These are phyloP conservation scores for Chytriomyces sp. DNA, from an alignment of 192 early-diverging fungal species.

Conservation along the genomic window DNA sequence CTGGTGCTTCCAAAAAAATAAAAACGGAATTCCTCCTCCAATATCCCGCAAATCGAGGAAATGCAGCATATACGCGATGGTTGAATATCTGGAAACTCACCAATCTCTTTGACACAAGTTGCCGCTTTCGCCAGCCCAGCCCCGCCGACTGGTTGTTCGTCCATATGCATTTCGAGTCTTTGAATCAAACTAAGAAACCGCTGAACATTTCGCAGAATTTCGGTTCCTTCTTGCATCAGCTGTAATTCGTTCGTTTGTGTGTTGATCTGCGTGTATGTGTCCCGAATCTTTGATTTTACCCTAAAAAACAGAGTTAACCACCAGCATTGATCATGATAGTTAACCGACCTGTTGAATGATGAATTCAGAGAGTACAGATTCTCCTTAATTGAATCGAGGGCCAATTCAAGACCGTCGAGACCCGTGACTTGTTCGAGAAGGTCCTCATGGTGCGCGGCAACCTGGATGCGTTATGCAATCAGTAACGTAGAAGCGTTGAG, in stretches of 20 bases:
- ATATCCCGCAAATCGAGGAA: background rate
- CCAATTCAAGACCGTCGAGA: conserved; percentile 63
- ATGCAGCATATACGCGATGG: background rate
- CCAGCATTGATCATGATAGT: background rate
- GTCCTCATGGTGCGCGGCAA: conserved; percentile 70
- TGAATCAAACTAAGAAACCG: conserved; percentile 66
- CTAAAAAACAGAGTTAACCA: conserved; percentile 34
- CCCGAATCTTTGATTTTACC: conserved; percentile 62
- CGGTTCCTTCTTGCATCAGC: conserved; percentile 64
- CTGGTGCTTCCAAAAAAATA: background rate
- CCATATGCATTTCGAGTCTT: conserved; percentile 60
- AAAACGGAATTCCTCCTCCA: background rate
- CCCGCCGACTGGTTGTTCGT: background rate
- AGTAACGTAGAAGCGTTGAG: conserved; percentile 3
- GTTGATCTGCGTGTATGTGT: conserved; percentile 65
- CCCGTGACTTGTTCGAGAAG: conserved; percentile 71
- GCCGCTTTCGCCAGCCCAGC: conserved; percentile 20
- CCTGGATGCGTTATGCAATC: conserved; percentile 48
- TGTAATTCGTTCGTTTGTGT: conserved; percentile 68
- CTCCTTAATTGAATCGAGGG: conserved; percentile 57
- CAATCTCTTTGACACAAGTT: conserved; percentile 25
- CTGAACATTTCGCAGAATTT: conserved; percentile 62
- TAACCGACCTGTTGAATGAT: conserved; percentile 61
- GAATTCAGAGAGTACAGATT: conserved; percentile 58
- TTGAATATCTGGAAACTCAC: background rate